These are phyloP conservation scores for Fusarium illudens DNA, from an alignment of 2,329 filamentous ascomycete genomes.

Conservation along the genomic window DNA sequence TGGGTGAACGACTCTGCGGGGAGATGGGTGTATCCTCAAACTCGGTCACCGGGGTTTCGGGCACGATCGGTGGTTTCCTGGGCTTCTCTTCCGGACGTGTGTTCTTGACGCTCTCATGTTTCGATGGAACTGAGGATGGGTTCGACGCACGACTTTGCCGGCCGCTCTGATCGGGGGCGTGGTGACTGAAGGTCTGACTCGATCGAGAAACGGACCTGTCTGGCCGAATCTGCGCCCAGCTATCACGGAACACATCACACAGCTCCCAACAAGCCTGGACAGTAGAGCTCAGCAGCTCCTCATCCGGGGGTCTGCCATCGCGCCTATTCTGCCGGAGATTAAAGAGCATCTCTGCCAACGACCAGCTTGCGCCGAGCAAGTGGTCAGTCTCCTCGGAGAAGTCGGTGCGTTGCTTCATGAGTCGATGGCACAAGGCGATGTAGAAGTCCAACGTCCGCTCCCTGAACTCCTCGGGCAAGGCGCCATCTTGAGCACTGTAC, in stretches of 20 bases:
- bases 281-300: constrained; percentile 85
- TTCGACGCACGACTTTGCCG: constrained; percentile 60
- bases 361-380: constrained; percentile 86
- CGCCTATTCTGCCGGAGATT: constrained; percentile 83
- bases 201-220: constrained; percentile 87
- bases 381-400: constrained; percentile 84
- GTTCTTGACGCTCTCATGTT: constrained; percentile 62
- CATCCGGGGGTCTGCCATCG: constrained; percentile 77
- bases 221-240: constrained; percentile 88
- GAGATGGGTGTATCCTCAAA: constrained; percentile 92
- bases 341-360: constrained; percentile 91
- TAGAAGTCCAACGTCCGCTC: constrained; percentile 95
- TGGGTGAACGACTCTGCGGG: constrained; percentile 77
- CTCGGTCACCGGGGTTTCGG: constrained; percentile 93
- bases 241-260: constrained; percentile 90
- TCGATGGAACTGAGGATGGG: constrained; percentile 60
- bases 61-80: constrained; percentile 62
- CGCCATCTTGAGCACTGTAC: constrained; percentile 86
- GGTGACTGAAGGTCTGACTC: constrained; percentile 76
- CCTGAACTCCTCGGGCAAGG: constrained; percentile 83
- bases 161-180: constrained; percentile 59
- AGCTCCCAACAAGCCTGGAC: constrained; percentile 96
- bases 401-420: constrained; percentile 93
- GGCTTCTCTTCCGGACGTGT: constrained; percentile 56
- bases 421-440: constrained; percentile 87